Percentiles rank a stretch among this genome's conserved stretches.
phyloP scores from a whole-genome alignment of 768 basidiomycete species.

The Trametes meyenii region DNA sequence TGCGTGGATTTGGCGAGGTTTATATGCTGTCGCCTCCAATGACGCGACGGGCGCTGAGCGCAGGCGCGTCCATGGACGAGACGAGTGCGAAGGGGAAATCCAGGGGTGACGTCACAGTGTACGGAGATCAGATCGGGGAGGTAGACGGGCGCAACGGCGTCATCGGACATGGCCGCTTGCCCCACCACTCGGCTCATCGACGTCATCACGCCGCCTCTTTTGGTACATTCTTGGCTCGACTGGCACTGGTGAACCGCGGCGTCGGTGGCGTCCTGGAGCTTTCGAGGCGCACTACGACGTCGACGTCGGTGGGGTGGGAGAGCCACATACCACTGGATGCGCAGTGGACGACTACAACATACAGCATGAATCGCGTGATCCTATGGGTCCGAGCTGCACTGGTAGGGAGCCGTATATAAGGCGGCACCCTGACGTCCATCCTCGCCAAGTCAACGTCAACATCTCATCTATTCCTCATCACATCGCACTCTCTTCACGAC shows the following conservation, averaged over 20 bases:
- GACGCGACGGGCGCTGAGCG: too few relatives aligned
- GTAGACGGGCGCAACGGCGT: conserved; percentile 5
- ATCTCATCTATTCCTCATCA: not conserved
- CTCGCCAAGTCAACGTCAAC: not conserved
- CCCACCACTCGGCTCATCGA: not conserved
- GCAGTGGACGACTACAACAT: not conserved
- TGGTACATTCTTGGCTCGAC: too few relatives aligned
- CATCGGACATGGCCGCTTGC: not conserved
- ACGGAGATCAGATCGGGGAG: not conserved
- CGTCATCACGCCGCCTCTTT: not conserved
- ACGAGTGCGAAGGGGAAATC: not conserved
- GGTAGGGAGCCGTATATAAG: not conserved
- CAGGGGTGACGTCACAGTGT: not conserved
- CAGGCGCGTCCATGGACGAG: not conserved
- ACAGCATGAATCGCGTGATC: too few relatives aligned
- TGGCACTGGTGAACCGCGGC: too few relatives aligned
- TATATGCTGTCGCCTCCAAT: not conserved
- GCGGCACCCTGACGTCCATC: not conserved
- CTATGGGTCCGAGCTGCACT: too few relatives aligned
- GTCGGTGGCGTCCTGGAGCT: not conserved
- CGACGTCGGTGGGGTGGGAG: not conserved
- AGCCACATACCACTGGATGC: not conserved
- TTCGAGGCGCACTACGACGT: not conserved
- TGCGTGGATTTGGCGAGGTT: not conserved
- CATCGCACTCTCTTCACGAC: not conserved